Percentiles rank a stretch among this genome's conserved stretches.
Conservation (phyloP, 2,329 filamentous ascomycete species). For the Bertia moriformis region DNA sequence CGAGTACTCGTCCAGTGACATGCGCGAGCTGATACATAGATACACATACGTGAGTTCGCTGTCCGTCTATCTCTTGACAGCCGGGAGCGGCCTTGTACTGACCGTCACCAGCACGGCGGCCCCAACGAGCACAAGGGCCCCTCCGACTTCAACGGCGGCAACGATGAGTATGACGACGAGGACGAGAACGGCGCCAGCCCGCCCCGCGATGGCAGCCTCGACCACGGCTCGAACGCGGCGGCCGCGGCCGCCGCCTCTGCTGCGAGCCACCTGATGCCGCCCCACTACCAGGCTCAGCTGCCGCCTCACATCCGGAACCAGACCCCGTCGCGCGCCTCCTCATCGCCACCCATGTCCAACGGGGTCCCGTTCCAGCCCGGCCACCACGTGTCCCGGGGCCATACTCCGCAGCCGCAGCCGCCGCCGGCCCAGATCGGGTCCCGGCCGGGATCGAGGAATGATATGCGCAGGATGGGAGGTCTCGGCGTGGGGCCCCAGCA, state of each 20-base stretch:
- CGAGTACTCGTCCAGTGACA: slow-evolving; percentile 92
- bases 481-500: no score
- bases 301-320: slow-evolving; percentile 72
- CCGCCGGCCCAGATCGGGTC: no score
- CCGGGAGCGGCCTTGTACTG: background rate
- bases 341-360: slow-evolving; percentile 75
- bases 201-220: slow-evolving; percentile 47
- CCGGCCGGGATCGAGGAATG: slow-evolving; percentile 66
- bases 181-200: slow-evolving; percentile 63
- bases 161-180: slow-evolving; percentile 74
- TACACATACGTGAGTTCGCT: slow-evolving; percentile 75
- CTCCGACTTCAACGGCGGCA: slow-evolving; percentile 74
- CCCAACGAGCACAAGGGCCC: slow-evolving; percentile 95
- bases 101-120: slow-evolving; percentile 59
- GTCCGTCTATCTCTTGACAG: background rate
- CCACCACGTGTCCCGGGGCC: slow-evolving; percentile 41
- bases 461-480: slow-evolving; percentile 60
- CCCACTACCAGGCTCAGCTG: slow-evolving; percentile 41
- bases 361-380: slow-evolving; percentile 48
- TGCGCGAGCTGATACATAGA: slow-evolving; percentile 74
- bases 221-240: no score
- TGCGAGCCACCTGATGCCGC: slow-evolving; percentile 55
- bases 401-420: slow-evolving; percentile 71
- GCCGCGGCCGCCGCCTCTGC: slow-evolving; percentile 23
- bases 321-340: slow-evolving; percentile 71